Evolutionary conservation across 495 filamentous ascomycete species (phyloP), one percentile per base, ranked within the genome.

Genomic region (Haplographium delicatum): DNA sequence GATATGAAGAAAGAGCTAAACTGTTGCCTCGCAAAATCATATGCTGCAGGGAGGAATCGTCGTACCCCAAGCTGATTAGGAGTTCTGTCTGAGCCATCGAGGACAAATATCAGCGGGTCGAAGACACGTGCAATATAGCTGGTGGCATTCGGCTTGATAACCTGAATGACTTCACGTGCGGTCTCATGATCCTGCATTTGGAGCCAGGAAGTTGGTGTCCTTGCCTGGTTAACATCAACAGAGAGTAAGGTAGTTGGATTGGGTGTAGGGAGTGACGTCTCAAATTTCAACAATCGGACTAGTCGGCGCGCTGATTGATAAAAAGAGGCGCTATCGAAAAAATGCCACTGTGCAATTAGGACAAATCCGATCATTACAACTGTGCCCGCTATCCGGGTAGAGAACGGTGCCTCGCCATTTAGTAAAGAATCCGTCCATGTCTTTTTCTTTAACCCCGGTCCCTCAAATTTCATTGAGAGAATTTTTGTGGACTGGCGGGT

Each of bases 141-240:
- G 58, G 81, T 68, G 1, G 78, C 78, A 46, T 74, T 65, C 2
- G 84, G 85, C 47, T 83, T 88, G 54, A 86, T 72, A 7, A 84
- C 69, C 20, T 73, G 70, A 59, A 89, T 84, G 11, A 88, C 70
- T 54, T 89, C 85, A 43, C 74, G 75, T 6, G 82, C 83, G 0
- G 85, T 88, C 51, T 85, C 76, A 56, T 86, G 80, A 50, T 88
- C 85, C 66, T 89, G 85, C 52, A 86, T 71, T 15, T 74, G 70
- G 27, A 89, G 68, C 85, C 85, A 89, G 20, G 83, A 78, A 7
- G 75, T 79, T 5, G 83, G 83, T 28, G 80, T 82, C 33, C 84
- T 69, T 7, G 81, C 82, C 56, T 85, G 82, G 53, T 88, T 79
- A 47, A 87, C 74, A 35, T 75, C 71, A 10, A 67, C 64, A 63